Base-by-base conservation (phyloP, 2,329 filamentous ascomycete genomes). In the Orbilia oligospora region DNA sequence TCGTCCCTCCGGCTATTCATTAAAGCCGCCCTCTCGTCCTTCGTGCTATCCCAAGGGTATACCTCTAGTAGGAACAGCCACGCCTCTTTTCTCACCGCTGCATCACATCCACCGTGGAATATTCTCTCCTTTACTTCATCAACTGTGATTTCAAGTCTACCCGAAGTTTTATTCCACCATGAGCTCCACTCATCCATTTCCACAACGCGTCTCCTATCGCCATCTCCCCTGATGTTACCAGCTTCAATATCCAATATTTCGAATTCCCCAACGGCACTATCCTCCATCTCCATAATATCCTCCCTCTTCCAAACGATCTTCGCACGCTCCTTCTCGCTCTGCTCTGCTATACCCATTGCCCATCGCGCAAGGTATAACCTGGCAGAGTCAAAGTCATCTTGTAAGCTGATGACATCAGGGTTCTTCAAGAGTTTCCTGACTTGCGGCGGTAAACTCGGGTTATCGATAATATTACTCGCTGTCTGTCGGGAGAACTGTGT, bases 311-410 rank as follows among this genome's bases (percentile, higher is more conserved):
- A 99, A 83, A 97, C 94, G 56, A 94, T 88, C 84, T 94, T 92
- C 65, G 90, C 92, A 24, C 91, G 88, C 82, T 99, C 96, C 46
- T 90, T 88, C 83, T 99, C 96, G 82, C 94, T 95, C 86, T 99
- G 96, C 84, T 99, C 97, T 0, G 96, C 94, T 80, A 99, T 97
- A 6, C 94, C 94, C 96, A 99, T 98, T 1, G 96, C 96, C 96
- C 96, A 99, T 80, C 96, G 89, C 22, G 96, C 96, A 46, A 99
- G 88, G 83, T 99, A 99, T 76, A 99, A 88, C 80, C 96, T 89
- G 3, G 97, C 96, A 82, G 94, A 97, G 86, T 99, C 97, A 82
- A 97, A 99, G 83, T 99, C 97, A 77, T 98, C 94, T 83, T 97
- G 94, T 22, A 99, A 84, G 0, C 93, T 97, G 86, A 97, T 94